Evolutionary conservation across 306 rosid genomes (phyloP), one percentile per base, ranked within the genome.

Genomic region (Psophocarpus tetragonolobus): DNA sequence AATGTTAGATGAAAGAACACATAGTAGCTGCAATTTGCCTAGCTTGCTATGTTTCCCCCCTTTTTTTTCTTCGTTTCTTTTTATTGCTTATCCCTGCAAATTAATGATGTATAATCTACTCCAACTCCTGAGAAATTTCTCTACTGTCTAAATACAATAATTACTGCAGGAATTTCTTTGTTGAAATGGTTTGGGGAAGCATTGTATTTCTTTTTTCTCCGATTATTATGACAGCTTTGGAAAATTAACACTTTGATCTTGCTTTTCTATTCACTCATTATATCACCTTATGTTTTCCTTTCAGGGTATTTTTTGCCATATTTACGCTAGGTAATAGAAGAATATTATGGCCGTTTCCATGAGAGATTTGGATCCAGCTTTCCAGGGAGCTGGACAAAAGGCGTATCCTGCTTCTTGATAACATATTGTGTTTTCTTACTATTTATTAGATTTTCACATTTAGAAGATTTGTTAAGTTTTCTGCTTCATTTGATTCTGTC

Each of bases 321-420:
- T 41, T 77, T 70, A 67, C 38, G 62, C 77, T 77, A 73, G 44
- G 66, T 71, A 75, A 62, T 71, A 80, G 71, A 66, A 80, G 85
- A 80, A 53, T 67, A 84, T 58, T 69, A 93, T 93, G 98, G 90
- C 98, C 21, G 97, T 93, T 83, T 91, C 98, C 64, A 91, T 93
- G 97, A 88, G 85, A 84, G 98, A 91, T 79, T 80, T 93, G 89
- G 97, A 93, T 90, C 76, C 97, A 66, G 88, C 90, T 68, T 93
- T 93, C 85, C 91, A 89, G 64, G 98, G 97, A 78, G 94, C 94
- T 88, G 98, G 98, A 58, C 97, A 93, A 87, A 91, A 93, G 86
- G 93, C 94, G 98, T 93, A 93, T 93, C 98, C 97, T 93, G 82
- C 79, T 53, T 68, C 74, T 75, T 9, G 68, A 80, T 71, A 56